A percentile compares a stretch with the other conserved stretches of the same genome.
These are phyloP conservation scores for Durotheca rogersii DNA, from an alignment of 495 filamentous ascomycete species.

Conservation along the genomic window DNA sequence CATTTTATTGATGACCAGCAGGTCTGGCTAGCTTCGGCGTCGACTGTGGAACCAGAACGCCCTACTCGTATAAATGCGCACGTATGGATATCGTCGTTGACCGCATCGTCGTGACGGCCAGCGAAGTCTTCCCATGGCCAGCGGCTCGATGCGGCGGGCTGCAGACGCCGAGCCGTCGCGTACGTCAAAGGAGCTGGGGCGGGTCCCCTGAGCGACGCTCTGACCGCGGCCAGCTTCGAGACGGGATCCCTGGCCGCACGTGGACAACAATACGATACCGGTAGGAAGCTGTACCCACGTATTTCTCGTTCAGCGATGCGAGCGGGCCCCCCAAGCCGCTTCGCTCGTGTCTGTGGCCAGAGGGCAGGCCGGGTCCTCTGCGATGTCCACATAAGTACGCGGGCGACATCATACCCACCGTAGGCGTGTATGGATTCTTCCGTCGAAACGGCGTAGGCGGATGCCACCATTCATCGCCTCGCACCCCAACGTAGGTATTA, in stretches of 20 bases:
- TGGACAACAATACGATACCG: constrained; percentile 13
- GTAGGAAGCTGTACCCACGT: neutral
- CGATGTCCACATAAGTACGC: constrained; percentile 1
- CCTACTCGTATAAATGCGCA: neutral
- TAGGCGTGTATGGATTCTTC: neutral
- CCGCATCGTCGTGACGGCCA: no score
- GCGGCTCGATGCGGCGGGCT: constrained; percentile 22
- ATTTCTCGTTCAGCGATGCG: constrained; percentile 10
- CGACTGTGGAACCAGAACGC: no score
- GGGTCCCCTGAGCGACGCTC: constrained; percentile 14
- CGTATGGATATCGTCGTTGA: no score
- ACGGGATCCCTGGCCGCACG: constrained; percentile 25
- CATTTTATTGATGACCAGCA: no score
- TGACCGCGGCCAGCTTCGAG: constrained; percentile 13
- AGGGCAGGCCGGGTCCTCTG: neutral
- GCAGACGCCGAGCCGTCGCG: constrained; percentile 1
- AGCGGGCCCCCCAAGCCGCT: neutral
- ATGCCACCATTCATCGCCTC: no score
- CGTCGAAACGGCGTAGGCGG: no score
- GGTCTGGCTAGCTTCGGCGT: no score
- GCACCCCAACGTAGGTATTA: neutral
- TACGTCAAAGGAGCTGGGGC: neutral
- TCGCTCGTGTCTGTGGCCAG: constrained; percentile 10
- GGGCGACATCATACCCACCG: neutral
- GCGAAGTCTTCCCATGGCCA: no score